These are phyloP conservation scores for Beauveria brongniartii DNA, from an alignment of 2,329 filamentous ascomycete species.

Conservation along the genomic window DNA sequence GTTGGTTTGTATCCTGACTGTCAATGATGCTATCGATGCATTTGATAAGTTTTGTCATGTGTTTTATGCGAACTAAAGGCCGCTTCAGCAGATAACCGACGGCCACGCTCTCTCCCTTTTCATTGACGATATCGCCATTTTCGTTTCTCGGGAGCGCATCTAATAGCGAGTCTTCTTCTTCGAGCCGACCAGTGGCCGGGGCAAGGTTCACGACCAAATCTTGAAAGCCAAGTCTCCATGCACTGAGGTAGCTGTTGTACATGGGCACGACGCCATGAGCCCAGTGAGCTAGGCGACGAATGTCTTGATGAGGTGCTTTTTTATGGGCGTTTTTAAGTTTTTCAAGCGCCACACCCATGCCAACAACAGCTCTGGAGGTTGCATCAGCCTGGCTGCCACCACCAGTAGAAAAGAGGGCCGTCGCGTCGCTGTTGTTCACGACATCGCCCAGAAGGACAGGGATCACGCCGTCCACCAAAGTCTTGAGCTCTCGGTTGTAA, in stretches of 20 bases:
- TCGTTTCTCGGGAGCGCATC: slow-evolving; percentile 53
- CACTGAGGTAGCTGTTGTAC: slow-evolving; percentile 77
- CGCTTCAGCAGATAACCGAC: slow-evolving; percentile 89
- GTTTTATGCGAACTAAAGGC: slow-evolving; percentile 79
- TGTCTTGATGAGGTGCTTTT: slow-evolving; percentile 66
- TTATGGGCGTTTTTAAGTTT: slow-evolving; percentile 73
- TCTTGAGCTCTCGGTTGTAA: slow-evolving; percentile 85
- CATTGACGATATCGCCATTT: slow-evolving; percentile 59
- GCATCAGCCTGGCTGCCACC: slow-evolving; percentile 49
- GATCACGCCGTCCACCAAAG: slow-evolving; percentile 88
- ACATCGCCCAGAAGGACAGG: slow-evolving; percentile 84
- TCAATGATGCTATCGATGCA: slow-evolving; percentile 49
- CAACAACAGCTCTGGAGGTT: slow-evolving; percentile 79
- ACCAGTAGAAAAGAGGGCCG: slow-evolving; percentile 49
- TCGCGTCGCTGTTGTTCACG: slow-evolving; percentile 58
- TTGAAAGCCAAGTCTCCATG: slow-evolving; percentile 90
- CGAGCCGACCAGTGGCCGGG: slow-evolving; percentile 45
- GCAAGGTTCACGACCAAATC: slow-evolving; percentile 91
- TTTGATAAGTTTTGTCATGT: slow-evolving; percentile 76
- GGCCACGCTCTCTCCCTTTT: slow-evolving; percentile 81
- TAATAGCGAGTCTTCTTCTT: slow-evolving; percentile 53
- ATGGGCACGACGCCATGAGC: slow-evolving; percentile 67
- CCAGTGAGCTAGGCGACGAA: slow-evolving; percentile 70
- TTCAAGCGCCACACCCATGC: slow-evolving; percentile 88
- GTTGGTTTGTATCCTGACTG: slow-evolving; percentile 36